Evolutionary conservation across 192 early-diverging fungal species (phyloP).

Genomic region (Mortierella antarctica): DNA sequence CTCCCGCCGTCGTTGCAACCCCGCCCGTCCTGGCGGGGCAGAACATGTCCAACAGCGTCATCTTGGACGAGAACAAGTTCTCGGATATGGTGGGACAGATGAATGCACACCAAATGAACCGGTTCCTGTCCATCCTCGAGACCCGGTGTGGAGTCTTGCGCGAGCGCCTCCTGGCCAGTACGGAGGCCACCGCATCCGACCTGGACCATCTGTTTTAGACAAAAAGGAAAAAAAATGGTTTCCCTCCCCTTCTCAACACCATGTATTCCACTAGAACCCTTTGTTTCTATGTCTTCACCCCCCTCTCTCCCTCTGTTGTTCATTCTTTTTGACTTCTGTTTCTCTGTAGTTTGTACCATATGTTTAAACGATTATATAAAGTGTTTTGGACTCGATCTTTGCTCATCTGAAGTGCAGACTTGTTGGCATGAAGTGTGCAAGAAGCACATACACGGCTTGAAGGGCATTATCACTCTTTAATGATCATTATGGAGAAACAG

Average conservation of each 20-base stretch:
- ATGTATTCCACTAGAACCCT: neutral
- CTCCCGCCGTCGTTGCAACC: neutral
- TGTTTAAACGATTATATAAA: no score
- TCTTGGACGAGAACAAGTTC: slow-evolving; percentile 55
- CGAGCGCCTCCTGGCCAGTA: slow-evolving; percentile 35
- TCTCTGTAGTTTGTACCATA: no score
- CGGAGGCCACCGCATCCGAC: slow-evolving; percentile 23
- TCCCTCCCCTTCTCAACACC: neutral
- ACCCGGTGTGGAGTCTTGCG: slow-evolving; percentile 62
- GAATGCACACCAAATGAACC: slow-evolving; percentile 65
- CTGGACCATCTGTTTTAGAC: slow-evolving; percentile 23
- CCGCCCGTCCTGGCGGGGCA: neutral
- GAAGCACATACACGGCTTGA: no score
- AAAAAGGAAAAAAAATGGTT: neutral
- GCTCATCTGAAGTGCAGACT: neutral
- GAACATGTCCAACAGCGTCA: slow-evolving; percentile 31
- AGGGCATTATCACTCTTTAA: no score
- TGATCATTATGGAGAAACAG: no score
- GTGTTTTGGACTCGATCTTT: neutral
- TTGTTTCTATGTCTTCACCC: neutral
- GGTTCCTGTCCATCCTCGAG: slow-evolving; percentile 64
- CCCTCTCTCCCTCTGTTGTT: no score
- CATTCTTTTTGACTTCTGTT: no score
- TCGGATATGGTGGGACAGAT: slow-evolving; percentile 56
- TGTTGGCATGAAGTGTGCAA: neutral